phyloP scores from a whole-genome alignment of 2,329 filamentous ascomycete genomes.

The Aspergillus terreus region DNA sequence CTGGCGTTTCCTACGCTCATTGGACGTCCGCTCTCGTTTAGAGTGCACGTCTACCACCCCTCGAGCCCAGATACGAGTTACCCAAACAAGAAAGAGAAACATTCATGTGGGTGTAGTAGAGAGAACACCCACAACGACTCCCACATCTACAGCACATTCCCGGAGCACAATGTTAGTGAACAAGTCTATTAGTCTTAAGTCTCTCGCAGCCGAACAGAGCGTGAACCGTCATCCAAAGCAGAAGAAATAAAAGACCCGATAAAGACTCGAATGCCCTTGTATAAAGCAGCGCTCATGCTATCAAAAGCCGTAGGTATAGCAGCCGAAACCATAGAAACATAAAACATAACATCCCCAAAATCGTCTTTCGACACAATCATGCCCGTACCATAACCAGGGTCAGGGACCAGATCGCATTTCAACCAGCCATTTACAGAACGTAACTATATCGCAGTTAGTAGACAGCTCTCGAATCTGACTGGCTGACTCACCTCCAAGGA shows the following conservation, averaged over 20 bases:
- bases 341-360: not conserved
- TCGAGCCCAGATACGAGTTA: too few species aligned
- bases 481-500: slow-evolving; percentile 70
- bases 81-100: too few species aligned
- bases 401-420: not conserved
- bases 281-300: not conserved
- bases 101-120: too few species aligned
- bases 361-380: not conserved
- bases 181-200: too few species aligned
- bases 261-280: not conserved
- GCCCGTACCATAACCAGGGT: not conserved
- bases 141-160: too few species aligned
- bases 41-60: too few species aligned
- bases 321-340: not conserved
- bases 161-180: too few species aligned
- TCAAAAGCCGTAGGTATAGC: not conserved
- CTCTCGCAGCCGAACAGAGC: too few species aligned
- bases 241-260: not conserved
- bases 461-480: not conserved
- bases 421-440: slow-evolving; percentile 17
- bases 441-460: slow-evolving; percentile 18
- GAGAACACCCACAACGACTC: too few species aligned
- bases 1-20: too few species aligned
- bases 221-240: not conserved
- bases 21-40: too few species aligned